Percentiles rank a stretch among this genome's conserved stretches.
Evolutionary conservation across 768 basidiomycete genomes (phyloP).

Genomic region (Hypholoma sublateritium): DNA sequence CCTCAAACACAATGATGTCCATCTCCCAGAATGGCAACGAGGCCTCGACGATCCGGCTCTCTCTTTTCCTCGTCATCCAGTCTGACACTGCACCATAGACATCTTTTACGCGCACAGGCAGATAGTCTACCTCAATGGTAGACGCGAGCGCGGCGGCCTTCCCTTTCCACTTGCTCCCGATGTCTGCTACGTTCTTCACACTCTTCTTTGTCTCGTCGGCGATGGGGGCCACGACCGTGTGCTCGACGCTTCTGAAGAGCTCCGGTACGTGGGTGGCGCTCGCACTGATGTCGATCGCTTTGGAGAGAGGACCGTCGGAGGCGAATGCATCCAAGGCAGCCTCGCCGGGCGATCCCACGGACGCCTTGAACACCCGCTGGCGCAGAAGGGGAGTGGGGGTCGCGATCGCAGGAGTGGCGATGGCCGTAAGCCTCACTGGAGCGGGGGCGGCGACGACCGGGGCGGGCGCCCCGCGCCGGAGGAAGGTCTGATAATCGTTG

Average conservation of each 20-base stretch:
- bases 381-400: conserved; percentile 40
- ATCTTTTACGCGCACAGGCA: conserved; percentile 32
- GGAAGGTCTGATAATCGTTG: conserved; percentile 64
- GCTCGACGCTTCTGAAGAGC: conserved; percentile 26
- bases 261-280: conserved; percentile 40
- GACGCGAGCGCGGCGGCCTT: neutral
- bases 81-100: conserved; percentile 19
- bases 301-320: conserved; percentile 56
- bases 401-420: conserved; percentile 25
- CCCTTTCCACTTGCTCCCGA: conserved; percentile 11
- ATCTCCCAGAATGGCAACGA: conserved; percentile 61
- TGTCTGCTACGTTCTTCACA: conserved; percentile 11
- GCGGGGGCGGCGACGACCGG: conserved; percentile 22
- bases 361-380: conserved; percentile 45
- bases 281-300: conserved; percentile 48
- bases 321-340: conserved; percentile 54
- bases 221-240: conserved; percentile 18
- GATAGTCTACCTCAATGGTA: conserved; percentile 17
- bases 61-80: conserved; percentile 63
- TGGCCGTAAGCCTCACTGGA: conserved; percentile 9
- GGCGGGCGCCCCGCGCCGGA: conserved; percentile 52
- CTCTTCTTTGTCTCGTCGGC: conserved; percentile 21
- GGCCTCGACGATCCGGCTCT: conserved; percentile 50
- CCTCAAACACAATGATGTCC: conserved; percentile 61
- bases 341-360: conserved; percentile 47